Evolutionary conservation across 1,284 basidiomycete genomes (phyloP).

Genomic region (Trametes polyzona): DNA sequence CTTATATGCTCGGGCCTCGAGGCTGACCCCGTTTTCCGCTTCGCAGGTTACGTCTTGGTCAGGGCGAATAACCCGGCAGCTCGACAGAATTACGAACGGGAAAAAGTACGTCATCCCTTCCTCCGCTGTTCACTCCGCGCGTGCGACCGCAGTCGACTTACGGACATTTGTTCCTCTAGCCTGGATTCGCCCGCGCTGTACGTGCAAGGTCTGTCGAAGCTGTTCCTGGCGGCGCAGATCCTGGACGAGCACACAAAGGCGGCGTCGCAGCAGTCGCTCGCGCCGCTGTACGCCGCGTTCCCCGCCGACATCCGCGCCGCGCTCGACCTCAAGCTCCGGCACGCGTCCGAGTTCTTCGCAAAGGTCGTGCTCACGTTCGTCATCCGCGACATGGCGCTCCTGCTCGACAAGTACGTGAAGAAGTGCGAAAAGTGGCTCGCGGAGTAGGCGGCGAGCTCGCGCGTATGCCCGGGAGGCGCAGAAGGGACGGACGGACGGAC

Average conservation of each 20-base stretch:
- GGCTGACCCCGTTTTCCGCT: constrained; percentile 31
- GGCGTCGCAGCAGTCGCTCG: constrained; percentile 62
- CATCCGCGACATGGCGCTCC: constrained; percentile 79
- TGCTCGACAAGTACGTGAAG: constrained; percentile 92
- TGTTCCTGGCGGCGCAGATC: constrained; percentile 79
- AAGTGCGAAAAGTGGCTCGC: constrained; percentile 88
- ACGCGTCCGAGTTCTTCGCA: constrained; percentile 89
- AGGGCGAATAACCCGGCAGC: constrained; percentile 77
- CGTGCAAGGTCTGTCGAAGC: constrained; percentile 75
- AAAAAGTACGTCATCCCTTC: constrained; percentile 72
- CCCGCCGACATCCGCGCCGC: constrained; percentile 62
- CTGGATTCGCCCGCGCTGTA: constrained; percentile 89
- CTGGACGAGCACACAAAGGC: constrained; percentile 89
- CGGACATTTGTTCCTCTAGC: constrained; percentile 44
- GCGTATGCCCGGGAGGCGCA: not conserved
- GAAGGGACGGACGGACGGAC: no score
- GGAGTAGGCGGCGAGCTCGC: constrained; percentile 46
- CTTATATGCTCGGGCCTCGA: not conserved
- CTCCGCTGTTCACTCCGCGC: constrained; percentile 19
- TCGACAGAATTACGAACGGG: constrained; percentile 91
- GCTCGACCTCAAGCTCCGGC: constrained; percentile 77
- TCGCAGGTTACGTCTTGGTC: constrained; percentile 71
- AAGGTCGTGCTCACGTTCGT: constrained; percentile 91
- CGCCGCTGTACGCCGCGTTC: constrained; percentile 74
- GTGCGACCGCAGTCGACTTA: constrained; percentile 14